Evolutionary conservation across 768 basidiomycete genomes (phyloP), one percentile per base, ranked within the genome.

Genomic region (Pleurotus citrinopileatus): DNA sequence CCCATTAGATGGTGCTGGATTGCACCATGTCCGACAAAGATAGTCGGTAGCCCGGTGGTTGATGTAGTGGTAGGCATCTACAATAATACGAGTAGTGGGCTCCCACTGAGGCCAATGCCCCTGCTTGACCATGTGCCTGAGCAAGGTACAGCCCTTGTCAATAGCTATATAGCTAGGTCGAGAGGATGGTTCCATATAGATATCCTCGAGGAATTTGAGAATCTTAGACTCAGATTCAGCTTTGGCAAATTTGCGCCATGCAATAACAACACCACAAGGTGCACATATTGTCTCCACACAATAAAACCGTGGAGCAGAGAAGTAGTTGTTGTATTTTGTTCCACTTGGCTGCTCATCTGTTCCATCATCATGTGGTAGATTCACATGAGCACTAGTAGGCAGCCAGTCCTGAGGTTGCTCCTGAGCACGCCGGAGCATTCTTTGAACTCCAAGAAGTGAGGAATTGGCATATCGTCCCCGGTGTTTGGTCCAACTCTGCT

Each of bases 11-110:
- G 69, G 65, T 26, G 60, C 61, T 20, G 69, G 66, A 56, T 70
- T 70, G 53, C 69, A 71, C 58, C 61, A 67, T 54, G 55, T 59
- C 2, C 55, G 53, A 56, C 68, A 71, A 5, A 72, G 34, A 15
- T 45, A 8, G 57, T 72, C 67, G 25, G 57, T 47, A 43, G 57
- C 42, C 4, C 55, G 26, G 48, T 72, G 69, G 36, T 66, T 65
- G 26, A 53, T 59, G 36, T 64, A 63, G 53, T 61, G 62, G 37
- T 61, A 65, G 13, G 60, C 37, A 57, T 65, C 62, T 1, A 65
- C 61, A 58, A 63, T 64, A 43, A 64, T 63, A 3, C 55, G 20
- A 29, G 59, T 64, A 9, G 58, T 58, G 10, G 26, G 22, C 45
- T 44, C 40, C 60, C 60, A 62, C 6, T 22, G n/a, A 44, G 34